Percentiles rank a stretch among this genome's conserved stretches.
These are phyloP conservation scores for Sporothrix inflata DNA, from an alignment of 2,329 filamentous ascomycete genomes.

Conservation along the genomic window DNA sequence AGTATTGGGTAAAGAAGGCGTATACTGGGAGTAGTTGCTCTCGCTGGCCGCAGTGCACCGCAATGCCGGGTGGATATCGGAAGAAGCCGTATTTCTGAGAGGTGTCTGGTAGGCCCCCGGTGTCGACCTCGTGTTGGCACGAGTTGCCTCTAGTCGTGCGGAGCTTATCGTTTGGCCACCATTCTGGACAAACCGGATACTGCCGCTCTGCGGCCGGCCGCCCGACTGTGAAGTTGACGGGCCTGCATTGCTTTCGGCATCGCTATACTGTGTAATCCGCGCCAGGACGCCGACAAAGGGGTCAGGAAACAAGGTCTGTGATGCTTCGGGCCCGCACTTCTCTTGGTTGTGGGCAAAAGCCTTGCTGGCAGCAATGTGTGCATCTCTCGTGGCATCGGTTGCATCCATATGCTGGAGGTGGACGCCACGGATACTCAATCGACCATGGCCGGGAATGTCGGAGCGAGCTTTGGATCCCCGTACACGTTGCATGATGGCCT, in stretches of 20 bases:
- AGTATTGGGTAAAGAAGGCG: conserved; percentile 2
- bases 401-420: conserved; percentile 55
- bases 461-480: conserved; percentile 52
- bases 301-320: conserved; percentile 32
- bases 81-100: background rate
- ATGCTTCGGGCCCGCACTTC: conserved; percentile 43
- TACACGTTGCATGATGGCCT: background rate
- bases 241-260: background rate
- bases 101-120: background rate
- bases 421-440: conserved; percentile 51
- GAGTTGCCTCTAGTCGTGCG: background rate
- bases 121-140: background rate
- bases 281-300: background rate
- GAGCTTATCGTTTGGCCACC: conserved; percentile 8
- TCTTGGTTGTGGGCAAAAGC: conserved; percentile 61
- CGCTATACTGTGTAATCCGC: background rate
- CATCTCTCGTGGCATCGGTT: conserved; percentile 58
- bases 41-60: conserved; percentile 22
- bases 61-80: background rate
- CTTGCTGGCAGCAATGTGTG: conserved; percentile 63
- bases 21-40: conserved; percentile 27
- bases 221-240: background rate
- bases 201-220: conserved; percentile 42
- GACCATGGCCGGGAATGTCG: conserved; percentile 57
- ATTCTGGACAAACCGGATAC: conserved; percentile 55